Conservation (phyloP, 129 eudicot species). For the Silybum marianum region DNA sequence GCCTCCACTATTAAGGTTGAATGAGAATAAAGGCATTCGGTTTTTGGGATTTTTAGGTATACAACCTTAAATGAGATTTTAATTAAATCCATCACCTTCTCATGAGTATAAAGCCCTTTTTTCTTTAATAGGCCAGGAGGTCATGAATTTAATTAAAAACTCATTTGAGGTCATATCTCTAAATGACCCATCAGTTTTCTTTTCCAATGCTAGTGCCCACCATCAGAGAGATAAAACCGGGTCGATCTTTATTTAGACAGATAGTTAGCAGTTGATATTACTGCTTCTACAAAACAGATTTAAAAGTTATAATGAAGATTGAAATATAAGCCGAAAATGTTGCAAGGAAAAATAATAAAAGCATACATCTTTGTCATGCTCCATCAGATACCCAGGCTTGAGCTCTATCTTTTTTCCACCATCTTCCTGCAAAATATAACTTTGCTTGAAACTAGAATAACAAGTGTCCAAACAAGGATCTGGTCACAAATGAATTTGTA, state of each 20-base stretch:
- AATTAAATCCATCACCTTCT: too few relatives aligned
- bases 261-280: constrained; percentile 8
- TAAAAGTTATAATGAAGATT: not conserved
- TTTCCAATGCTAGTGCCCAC: constrained; percentile 1
- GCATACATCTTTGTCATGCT: constrained; percentile 78
- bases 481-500: not conserved
- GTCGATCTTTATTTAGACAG: not conserved
- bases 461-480: constrained; percentile 5
- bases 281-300: constrained; percentile 7
- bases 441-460: constrained; percentile 15
- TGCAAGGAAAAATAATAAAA: constrained; percentile 13
- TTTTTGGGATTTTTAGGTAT: not conserved
- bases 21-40: not conserved
- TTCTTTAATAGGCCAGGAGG: too few relatives aligned
- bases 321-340: not conserved
- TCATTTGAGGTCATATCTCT: too few relatives aligned
- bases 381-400: constrained; percentile 92
- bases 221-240: not conserved
- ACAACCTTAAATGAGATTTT: too few relatives aligned
- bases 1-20: not conserved
- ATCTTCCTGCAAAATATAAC: constrained; percentile 65
- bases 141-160: too few relatives aligned
- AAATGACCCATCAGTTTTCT: not conserved
- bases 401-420: constrained; percentile 96
- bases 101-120: too few relatives aligned